phyloP scores from a whole-genome alignment of 2,329 filamentous ascomycete species.

The Pyrenophora tritici-repentis region DNA sequence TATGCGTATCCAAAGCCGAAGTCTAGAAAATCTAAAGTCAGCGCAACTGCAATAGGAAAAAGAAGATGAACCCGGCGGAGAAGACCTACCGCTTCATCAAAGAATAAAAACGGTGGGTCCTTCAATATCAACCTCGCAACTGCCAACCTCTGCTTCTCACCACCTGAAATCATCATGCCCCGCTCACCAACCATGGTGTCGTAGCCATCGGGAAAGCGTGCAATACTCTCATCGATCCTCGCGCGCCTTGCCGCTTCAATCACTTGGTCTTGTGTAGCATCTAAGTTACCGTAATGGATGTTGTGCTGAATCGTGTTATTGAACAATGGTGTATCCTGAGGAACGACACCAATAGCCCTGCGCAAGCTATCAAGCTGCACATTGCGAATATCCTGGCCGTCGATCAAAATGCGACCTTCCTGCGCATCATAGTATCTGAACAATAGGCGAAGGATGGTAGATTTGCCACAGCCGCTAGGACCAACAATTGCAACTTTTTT shows the following conservation, averaged over 20 bases:
- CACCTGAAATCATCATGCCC: slow-evolving; percentile 94
- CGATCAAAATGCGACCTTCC: slow-evolving; percentile 81
- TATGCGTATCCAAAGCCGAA: slow-evolving; percentile 89
- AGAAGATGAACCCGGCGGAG: not conserved
- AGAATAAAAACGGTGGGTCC: slow-evolving; percentile 88
- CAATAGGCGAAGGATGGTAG: slow-evolving; percentile 84
- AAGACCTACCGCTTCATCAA: slow-evolving; percentile 77
- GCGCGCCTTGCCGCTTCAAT: slow-evolving; percentile 79
- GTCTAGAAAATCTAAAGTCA: slow-evolving; percentile 54
- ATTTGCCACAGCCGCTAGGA: slow-evolving; percentile 94
- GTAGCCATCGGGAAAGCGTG: slow-evolving; percentile 84
- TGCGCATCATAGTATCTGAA: slow-evolving; percentile 96
- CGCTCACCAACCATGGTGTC: slow-evolving; percentile 89
- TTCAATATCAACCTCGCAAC: slow-evolving; percentile 84
- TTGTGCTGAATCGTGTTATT: slow-evolving; percentile 97
- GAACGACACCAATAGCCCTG: slow-evolving; percentile 88
- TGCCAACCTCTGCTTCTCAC: slow-evolving; percentile 90
- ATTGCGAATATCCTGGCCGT: slow-evolving; percentile 87
- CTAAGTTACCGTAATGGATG: slow-evolving; percentile 86
- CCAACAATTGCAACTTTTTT: slow-evolving; percentile 96
- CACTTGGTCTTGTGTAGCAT: slow-evolving; percentile 74
- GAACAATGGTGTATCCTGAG: slow-evolving; percentile 95
- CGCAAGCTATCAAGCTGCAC: slow-evolving; percentile 83
- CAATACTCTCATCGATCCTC: slow-evolving; percentile 75
- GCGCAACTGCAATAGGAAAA: too few relatives aligned